Evolutionary conservation across 768 basidiomycete genomes (phyloP), one percentile per base, ranked within the genome.

Genomic region (Galerina marginata): DNA sequence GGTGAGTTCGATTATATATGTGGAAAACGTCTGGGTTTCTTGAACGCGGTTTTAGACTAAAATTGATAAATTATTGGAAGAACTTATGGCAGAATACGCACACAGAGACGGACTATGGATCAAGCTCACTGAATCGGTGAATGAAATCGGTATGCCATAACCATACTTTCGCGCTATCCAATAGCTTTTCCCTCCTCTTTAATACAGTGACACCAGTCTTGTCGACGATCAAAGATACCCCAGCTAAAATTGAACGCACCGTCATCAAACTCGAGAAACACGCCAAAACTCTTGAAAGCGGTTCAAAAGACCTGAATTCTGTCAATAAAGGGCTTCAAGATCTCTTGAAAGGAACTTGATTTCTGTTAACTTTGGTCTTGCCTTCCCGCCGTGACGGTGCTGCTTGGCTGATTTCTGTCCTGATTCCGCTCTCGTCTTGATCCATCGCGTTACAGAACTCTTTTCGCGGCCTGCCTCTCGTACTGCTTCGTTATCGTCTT

Each of bases 191-290:
- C 25, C 29, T 50, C 55, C 23, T 45, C 58, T 36, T 39, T 45
- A 61, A 65, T 15, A 56, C 50, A 87, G 86, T 80, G 36, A 77
- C 77, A 7, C 80, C 77, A 16, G 77, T 81, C 1, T 69, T 79
- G 16, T 75, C 74, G 25, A 68, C 69, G 25, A 63, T 85, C 36
- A 76, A 80, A 60, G 78, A 75, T 20, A 66, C 83, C n/a, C 86
- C 87, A 4, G 76, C 67, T 33, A 79, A 80, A 46, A 70, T 84
- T 36, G 89, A 90, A 65, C 78, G 79, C 44, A 77, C 78, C 7
- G 81, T 88, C 50, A 72, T 78, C 2, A 70, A 67, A 11, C 73
- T 86, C 7, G 88, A 91, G 61, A 87, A 85, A 71, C 81, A 81
- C 59, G 74, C 75, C 61, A 85, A 82, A 61, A 69, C 68, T 12